Percentiles rank a stretch among this genome's conserved stretches.
Evolutionary conservation across 768 basidiomycete species (phyloP).

Genomic region (Mrakia blollopis): DNA sequence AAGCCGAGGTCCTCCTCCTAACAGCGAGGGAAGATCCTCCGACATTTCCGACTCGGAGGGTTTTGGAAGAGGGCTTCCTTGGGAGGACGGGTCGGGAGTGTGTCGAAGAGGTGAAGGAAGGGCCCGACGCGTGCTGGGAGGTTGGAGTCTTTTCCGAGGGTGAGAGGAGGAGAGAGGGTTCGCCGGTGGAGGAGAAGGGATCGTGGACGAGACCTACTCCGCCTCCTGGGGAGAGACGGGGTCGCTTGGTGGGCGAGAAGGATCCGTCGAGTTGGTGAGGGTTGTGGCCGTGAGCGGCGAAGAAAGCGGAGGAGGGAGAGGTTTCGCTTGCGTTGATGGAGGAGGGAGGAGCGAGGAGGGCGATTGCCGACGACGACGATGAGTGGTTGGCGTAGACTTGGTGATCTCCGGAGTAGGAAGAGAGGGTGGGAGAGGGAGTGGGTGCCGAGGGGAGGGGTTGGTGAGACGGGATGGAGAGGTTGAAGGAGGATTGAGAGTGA

Average conservation of each 20-base stretch:
- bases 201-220: no score
- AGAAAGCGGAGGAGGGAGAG: no score
- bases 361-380: background rate
- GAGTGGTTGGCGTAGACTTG: background rate
- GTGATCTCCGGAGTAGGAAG: background rate
- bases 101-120: background rate
- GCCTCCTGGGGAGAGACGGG: background rate
- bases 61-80: background rate
- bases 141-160: background rate
- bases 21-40: background rate
- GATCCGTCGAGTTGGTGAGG: background rate
- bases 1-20: background rate
- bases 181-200: background rate
- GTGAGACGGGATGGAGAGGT: background rate
- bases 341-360: background rate
- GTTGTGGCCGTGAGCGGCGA: no score
- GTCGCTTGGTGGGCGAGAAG: background rate
- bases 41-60: background rate
- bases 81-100: background rate
- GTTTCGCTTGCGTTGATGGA: background rate
- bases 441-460: background rate
- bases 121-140: background rate
- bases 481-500: background rate
- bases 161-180: background rate
- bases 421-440: background rate